Percentiles rank a stretch among this genome's conserved stretches.
Evolutionary conservation across 164 flowering plant species (phyloP).

Genomic region (Sedum album): DNA sequence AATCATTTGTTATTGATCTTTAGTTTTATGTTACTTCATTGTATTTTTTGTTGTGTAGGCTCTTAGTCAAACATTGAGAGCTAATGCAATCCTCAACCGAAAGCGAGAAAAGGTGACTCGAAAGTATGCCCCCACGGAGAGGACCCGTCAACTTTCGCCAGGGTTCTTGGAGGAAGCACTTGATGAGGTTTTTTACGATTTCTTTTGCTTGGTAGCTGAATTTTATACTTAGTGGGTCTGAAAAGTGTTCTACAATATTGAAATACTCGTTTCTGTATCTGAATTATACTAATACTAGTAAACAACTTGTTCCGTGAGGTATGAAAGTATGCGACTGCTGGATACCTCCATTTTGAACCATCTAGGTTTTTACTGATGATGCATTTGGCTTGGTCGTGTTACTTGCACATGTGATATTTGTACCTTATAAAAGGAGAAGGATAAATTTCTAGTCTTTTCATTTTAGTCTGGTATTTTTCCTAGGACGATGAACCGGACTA

Average conservation of each 20-base stretch:
- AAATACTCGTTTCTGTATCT: neutral
- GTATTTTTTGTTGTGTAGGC: constrained; percentile 44
- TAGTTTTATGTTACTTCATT: neutral
- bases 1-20: neutral
- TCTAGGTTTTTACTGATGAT: neutral
- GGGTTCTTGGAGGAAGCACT: constrained; percentile 94
- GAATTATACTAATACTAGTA: neutral
- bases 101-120: constrained; percentile 76
- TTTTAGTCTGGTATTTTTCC: constrained; percentile 9
- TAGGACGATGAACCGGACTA: constrained; percentile 88
- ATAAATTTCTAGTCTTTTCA: neutral
- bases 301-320: neutral
- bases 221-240: neutral
- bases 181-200: constrained; percentile 61
- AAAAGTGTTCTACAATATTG: neutral
- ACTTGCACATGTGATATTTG: neutral
- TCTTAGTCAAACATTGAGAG: constrained; percentile 75
- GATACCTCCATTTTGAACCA: neutral
- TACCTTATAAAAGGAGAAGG: neutral
- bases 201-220: neutral
- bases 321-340: neutral
- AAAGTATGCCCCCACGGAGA: constrained; percentile 68
- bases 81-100: constrained; percentile 66
- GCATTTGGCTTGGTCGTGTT: neutral
- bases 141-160: constrained; percentile 91